These are phyloP conservation scores for Fragilaria crotonensis DNA, from an alignment of 108 stramenopile species.

Conservation along the genomic window DNA sequence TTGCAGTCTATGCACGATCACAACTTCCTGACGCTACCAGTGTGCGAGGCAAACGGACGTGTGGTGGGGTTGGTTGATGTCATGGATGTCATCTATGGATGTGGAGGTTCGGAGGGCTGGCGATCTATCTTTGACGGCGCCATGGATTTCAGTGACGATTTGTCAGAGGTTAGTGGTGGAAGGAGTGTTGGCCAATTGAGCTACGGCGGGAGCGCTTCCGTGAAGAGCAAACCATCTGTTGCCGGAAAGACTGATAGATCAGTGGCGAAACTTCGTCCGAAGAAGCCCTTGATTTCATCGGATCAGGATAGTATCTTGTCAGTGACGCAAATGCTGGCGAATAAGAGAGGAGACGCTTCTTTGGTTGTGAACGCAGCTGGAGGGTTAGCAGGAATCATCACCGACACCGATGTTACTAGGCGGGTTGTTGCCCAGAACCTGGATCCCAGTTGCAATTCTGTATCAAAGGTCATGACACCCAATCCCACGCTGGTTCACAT, in stretches of 20 bases:
- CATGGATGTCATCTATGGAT: constrained; percentile 87
- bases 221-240: neutral
- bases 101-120: constrained; percentile 78
- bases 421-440: constrained; percentile 77
- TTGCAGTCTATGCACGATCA: constrained; percentile 91
- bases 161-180: constrained; percentile 24
- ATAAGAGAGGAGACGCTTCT: constrained; percentile 59
- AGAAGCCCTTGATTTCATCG: constrained; percentile 41
- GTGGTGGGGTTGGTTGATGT: constrained; percentile 93
- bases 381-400: constrained; percentile 66
- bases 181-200: neutral
- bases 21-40: constrained; percentile 88
- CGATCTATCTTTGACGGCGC: constrained; percentile 63
- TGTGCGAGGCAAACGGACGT: constrained; percentile 66
- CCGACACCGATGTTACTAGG: constrained; percentile 78
- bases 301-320: constrained; percentile 31
- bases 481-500: constrained; percentile 76
- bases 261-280: constrained; percentile 64
- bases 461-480: constrained; percentile 82
- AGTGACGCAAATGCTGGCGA: constrained; percentile 55
- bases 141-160: constrained; percentile 58
- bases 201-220: neutral
- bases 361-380: constrained; percentile 51
- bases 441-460: constrained; percentile 35
- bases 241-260: constrained; percentile 2